phyloP scores from a whole-genome alignment of 768 basidiomycete genomes.

The Suillus plorans region DNA sequence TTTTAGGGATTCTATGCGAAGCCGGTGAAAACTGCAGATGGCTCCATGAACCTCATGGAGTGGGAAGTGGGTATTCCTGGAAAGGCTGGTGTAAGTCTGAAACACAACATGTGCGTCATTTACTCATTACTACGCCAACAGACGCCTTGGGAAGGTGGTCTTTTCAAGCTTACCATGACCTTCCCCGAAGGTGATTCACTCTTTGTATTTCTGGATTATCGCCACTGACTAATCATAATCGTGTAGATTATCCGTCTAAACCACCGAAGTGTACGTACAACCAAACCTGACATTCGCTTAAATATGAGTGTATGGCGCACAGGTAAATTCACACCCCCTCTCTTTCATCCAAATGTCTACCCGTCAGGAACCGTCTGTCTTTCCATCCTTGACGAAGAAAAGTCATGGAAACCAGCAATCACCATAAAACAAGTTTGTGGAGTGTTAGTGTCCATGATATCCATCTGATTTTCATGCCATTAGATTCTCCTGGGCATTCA shows the following conservation, averaged over 20 bases:
- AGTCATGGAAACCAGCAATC: slow-evolving; percentile 98
- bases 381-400: slow-evolving; percentile 97
- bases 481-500: slow-evolving; percentile 96
- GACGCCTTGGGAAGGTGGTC: slow-evolving; percentile 97
- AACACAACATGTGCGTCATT: slow-evolving; percentile 10
- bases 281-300: not conserved
- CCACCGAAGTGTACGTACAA: slow-evolving; percentile 80
- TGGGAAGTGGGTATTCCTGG: slow-evolving; percentile 99
- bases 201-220: not conserved
- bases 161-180: slow-evolving; percentile 89
- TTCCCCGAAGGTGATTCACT: slow-evolving; percentile 85
- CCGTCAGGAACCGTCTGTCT: slow-evolving; percentile 98
- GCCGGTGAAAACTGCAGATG: slow-evolving; percentile 86
- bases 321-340: slow-evolving; percentile 96
- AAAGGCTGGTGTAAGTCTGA: slow-evolving; percentile 69
- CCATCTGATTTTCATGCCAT: not conserved
- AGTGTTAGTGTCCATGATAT: not conserved
- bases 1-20: slow-evolving; percentile 94
- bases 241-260: slow-evolving; percentile 88
- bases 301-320: slow-evolving; percentile 14
- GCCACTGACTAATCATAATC: slow-evolving; percentile 14
- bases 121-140: slow-evolving; percentile 33
- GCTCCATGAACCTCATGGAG: slow-evolving; percentile 93
- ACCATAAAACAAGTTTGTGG: slow-evolving; percentile 91
- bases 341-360: slow-evolving; percentile 99